Conservation (phyloP, 2,329 filamentous ascomycete species). For the Fusarium nygamai region DNA sequence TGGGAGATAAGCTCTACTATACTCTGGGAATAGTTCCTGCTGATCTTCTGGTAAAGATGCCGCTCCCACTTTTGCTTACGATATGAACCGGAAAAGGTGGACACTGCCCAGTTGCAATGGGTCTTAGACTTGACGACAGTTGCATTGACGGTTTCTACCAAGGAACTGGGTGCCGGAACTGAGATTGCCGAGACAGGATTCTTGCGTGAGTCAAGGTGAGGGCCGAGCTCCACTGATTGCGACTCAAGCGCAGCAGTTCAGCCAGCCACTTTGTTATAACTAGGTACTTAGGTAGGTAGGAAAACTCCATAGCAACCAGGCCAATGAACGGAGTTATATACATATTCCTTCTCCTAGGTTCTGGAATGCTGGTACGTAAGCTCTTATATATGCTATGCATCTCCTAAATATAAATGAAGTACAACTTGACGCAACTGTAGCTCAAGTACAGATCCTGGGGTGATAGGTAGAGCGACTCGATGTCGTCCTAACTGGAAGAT, state of each 20-base stretch:
- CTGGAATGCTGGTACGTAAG: rapidly evolving
- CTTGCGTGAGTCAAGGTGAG: not conserved
- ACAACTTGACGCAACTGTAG: not conserved
- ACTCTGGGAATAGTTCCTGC: not conserved
- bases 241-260: not conserved
- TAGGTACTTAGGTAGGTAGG: too few species aligned
- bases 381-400: not conserved
- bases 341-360: not conserved
- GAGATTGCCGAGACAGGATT: constrained; percentile 1
- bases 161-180: not conserved
- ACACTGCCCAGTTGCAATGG: not conserved
- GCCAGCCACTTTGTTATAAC: not conserved
- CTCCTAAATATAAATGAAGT: not conserved
- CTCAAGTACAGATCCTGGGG: too few species aligned
- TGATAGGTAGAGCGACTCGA: too few species aligned
- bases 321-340: rapidly evolving
- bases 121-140: not conserved
- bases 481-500: rapidly evolving
- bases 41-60: not conserved
- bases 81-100: not conserved
- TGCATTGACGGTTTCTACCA: not conserved
- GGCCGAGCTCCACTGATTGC: not conserved
- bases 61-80: not conserved
- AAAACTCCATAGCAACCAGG: too few species aligned
- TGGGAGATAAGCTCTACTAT: constrained; percentile 13